Evolutionary conservation across 1,284 basidiomycete species (phyloP), one percentile per base, ranked within the genome.

Genomic region (Papiliotrema fonsecae): DNA sequence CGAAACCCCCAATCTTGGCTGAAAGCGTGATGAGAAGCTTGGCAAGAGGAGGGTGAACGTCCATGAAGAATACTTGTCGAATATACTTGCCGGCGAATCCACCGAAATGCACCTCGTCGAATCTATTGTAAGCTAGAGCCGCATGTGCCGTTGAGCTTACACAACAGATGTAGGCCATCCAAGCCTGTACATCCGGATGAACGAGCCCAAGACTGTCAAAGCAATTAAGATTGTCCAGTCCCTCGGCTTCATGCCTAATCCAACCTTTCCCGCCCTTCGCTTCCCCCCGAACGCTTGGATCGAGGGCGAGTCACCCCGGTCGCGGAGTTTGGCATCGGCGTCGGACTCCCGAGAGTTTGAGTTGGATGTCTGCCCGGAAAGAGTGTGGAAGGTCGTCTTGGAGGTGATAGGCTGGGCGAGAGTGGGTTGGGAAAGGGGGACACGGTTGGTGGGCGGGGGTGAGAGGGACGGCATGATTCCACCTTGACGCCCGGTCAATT

Each of bases 51-150:
- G 96, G 94, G 69, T 99, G 94, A 1, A 99, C 94, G 67, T 99
- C 96, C 73, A 99, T 81, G 76, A 94, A 96, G 77, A 94, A 96
- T 67, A 90, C 87, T 65, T 90, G 87, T 70, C 93, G 91, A 69
- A 98, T 73, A 56, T 81, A 81, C 66, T 89, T 91, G 47, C 82
- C 81, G 2, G 92, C 88, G 67, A 96, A 94, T 69, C 93, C 93
- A 53, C 92, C 92, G 73, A 97, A 96, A 72, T 96, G 92, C 0
- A 96, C 92, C 72, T 97, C 92, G 65, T 97, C 92, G 69, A 97
- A 97, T 18, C 91, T 94, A 41, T 48, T 21, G 31, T 36, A 27
- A 50, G 11, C 51, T 43, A 24, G 28, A 25, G 4, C 5, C 24
- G n/a, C 19, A 21, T 38, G 2, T 39, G n/a, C 7, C 5, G 31